Evolutionary conservation across 192 early-diverging fungal genomes (phyloP), one percentile per base, ranked within the genome.

Genomic region (Mortierella alpina): DNA sequence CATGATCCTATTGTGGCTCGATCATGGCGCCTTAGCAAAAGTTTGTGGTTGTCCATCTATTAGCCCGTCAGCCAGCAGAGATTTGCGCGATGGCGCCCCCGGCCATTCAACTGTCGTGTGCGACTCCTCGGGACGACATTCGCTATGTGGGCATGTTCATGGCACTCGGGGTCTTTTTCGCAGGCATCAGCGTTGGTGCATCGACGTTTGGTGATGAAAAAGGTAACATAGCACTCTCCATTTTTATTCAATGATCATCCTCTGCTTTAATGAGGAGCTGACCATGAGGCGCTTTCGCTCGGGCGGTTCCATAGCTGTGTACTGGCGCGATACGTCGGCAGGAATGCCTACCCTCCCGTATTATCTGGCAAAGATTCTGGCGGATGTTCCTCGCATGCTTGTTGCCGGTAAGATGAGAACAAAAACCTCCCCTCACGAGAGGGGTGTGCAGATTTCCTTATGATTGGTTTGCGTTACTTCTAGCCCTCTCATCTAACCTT

Each of bases 201-300:
- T 67, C 74, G 47, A 91, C 90, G 7, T 91, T 91, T 82, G 89
- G 89, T n/a, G 79, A 84, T n/a, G 90, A 91, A 60, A 83, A 85
- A 50, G 74, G 74, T 76, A 57, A 11, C 4, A 13, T 5, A 39
- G 20, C 23, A 10, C 6, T 68, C 3, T 45, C 2, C 2, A 0
- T 54, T n/a, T 63, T 3, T 63, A 6, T 1, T 20, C 5, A 56
- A 3, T 17, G 15, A 10, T 55, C 17, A 17, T 15, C n/a, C 23
- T 11, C 6, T 66, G 17, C 42, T 40, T 39, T 31, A 13, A 66
- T 9, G 11, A 53, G 5, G 17, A 10, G 11, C 45, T 55, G 39
- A 11, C n/a, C 40, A 18, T 18, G 31, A 3, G 31, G 31, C 31
- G 31, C 31, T 31, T 31, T 44, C 44, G 17, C 52, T 49, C 42